Conservation (phyloP, 352 stramenopile genomes). For the Globisporangium barbulae region DNA sequence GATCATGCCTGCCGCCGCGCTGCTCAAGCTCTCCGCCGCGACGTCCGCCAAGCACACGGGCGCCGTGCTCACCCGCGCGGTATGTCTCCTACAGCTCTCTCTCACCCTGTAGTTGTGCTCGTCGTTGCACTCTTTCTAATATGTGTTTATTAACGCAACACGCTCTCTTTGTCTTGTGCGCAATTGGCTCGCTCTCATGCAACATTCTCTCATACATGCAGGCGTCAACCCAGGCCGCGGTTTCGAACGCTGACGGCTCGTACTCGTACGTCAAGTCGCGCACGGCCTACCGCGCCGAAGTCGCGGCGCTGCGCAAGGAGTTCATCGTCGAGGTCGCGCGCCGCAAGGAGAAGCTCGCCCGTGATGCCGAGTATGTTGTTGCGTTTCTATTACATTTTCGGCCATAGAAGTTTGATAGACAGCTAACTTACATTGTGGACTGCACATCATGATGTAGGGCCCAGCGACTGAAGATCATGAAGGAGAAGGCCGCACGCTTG, state of each 20-base stretch:
- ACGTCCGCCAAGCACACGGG: conserved; percentile 21
- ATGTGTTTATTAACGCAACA: not conserved
- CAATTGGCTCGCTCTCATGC: not conserved
- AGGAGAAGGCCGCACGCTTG: conserved; percentile 83
- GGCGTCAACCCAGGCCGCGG: conserved; percentile 13
- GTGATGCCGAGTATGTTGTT: conserved; percentile 73
- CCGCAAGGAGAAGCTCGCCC: conserved; percentile 74
- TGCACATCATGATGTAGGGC: conserved; percentile 27
- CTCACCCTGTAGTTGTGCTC: not conserved
- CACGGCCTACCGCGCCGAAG: conserved; percentile 63
- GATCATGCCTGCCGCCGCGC: conserved; percentile 33
- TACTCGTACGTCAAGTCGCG: conserved; percentile 80
- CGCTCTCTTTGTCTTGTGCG: not conserved
- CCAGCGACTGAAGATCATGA: conserved; percentile 82
- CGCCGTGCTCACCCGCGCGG: conserved; percentile 26
- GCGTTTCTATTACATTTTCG: not conserved
- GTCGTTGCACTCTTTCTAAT: not conserved
- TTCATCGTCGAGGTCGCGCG: conserved; percentile 73
- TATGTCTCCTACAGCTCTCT: conserved; percentile 14
- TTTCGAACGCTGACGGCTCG: conserved; percentile 28
- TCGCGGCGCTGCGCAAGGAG: conserved; percentile 60
- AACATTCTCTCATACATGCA: not conserved
- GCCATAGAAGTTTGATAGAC: not conserved
- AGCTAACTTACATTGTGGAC: not conserved
- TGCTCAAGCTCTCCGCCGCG: conserved; percentile 21